Conservation (phyloP, 2,329 filamentous ascomycete species). For the Sporothrix brunneoviolacea region DNA sequence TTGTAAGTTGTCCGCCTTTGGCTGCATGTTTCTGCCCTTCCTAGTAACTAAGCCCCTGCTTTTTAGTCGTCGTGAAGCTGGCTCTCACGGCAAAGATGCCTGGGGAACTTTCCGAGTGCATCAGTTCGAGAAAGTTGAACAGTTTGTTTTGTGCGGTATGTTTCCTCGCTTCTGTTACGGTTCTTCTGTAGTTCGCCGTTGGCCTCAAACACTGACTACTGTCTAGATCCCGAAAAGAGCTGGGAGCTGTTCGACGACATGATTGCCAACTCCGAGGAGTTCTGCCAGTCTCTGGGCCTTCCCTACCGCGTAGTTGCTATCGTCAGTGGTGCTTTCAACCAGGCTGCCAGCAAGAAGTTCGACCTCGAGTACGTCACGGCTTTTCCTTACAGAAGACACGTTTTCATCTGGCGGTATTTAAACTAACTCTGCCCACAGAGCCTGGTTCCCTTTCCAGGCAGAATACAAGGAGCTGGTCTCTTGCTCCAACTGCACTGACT, state of each 20-base stretch:
- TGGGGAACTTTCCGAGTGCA: constrained; percentile 99
- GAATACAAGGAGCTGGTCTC: constrained; percentile 99
- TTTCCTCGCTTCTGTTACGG: not conserved
- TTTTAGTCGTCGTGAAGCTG: constrained; percentile 71
- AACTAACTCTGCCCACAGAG: constrained; percentile 10
- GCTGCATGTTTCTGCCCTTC: not conserved
- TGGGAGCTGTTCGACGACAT: constrained; percentile 93
- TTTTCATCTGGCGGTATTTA: too few relatives aligned
- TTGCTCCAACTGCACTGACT: constrained; percentile 97
- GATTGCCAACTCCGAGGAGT: constrained; percentile 86
- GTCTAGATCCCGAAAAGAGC: constrained; percentile 78
- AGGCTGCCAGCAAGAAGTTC: constrained; percentile 79
- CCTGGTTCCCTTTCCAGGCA: constrained; percentile 91
- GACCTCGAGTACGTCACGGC: constrained; percentile 59
- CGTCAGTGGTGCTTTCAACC: constrained; percentile 92
- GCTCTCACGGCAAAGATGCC: constrained; percentile 68
- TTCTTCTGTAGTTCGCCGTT: not conserved
- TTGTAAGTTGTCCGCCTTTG: constrained; percentile 42
- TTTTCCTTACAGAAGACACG: not conserved
- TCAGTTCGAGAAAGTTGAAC: constrained; percentile 68
- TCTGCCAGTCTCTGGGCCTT: constrained; percentile 83
- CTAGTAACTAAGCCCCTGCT: not conserved
- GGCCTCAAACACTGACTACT: constrained; percentile 62
- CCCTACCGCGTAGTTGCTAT: constrained; percentile 92
- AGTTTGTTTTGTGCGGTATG: constrained; percentile 37